A percentile compares a stretch with the other conserved stretches of the same genome.
phyloP scores from a whole-genome alignment of 768 basidiomycete species.

The Piloderma croceum region DNA sequence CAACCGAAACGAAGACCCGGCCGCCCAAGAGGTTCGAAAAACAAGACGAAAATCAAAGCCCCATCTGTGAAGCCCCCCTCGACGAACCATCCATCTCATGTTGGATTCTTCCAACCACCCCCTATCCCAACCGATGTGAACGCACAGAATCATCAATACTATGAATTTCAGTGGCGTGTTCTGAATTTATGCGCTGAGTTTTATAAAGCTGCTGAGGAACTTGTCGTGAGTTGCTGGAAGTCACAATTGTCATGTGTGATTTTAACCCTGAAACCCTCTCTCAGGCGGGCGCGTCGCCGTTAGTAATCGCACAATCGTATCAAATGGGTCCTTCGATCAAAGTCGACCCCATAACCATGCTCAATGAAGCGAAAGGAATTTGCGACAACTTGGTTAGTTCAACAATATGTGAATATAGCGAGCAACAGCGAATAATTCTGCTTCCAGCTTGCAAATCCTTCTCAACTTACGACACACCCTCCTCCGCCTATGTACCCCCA shows the following conservation, averaged over 20 bases:
- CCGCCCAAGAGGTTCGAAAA: slow-evolving; percentile 76
- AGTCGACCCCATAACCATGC: slow-evolving; percentile 69
- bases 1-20: slow-evolving; percentile 69
- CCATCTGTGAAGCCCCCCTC: not conserved
- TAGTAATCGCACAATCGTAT: slow-evolving; percentile 78
- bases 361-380: slow-evolving; percentile 69
- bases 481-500: slow-evolving; percentile 54
- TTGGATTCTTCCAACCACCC: too few relatives aligned
- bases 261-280: slow-evolving; percentile 9
- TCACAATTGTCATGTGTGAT: slow-evolving; percentile 7
- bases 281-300: slow-evolving; percentile 55
- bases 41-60: slow-evolving; percentile 20
- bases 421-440: not conserved
- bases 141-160: slow-evolving; percentile 70
- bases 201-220: slow-evolving; percentile 79
- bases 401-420: not conserved
- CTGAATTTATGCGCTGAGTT: slow-evolving; percentile 80
- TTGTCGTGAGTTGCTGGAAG: slow-evolving; percentile 52
- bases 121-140: slow-evolving; percentile 39
- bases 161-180: slow-evolving; percentile 83
- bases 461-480: slow-evolving; percentile 59
- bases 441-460: slow-evolving; percentile 65
- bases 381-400: slow-evolving; percentile 67
- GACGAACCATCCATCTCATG: too few relatives aligned
- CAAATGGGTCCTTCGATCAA: slow-evolving; percentile 64